Percentiles rank a stretch among this genome's conserved stretches.
phyloP scores from a whole-genome alignment of 148 eudicot genomes.

The Rhododendron mucronatum region DNA sequence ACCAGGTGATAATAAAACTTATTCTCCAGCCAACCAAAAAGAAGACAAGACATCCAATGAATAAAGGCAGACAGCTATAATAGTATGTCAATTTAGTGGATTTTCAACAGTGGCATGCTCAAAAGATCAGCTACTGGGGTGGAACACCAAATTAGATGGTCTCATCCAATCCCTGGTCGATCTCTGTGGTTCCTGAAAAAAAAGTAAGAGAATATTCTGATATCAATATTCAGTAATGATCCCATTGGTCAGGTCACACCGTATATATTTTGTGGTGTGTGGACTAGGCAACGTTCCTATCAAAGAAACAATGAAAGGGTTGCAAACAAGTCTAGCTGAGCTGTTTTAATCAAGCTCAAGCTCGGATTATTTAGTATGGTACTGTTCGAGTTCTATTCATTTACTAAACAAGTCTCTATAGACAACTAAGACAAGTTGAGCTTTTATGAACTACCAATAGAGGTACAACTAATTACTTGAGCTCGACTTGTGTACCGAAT shows the following conservation, averaged over 20 bases:
- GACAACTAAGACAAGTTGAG: too few species aligned
- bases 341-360: too few species aligned
- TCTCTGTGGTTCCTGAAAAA: neutral
- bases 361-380: too few species aligned
- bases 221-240: neutral
- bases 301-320: neutral
- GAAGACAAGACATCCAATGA: constrained; percentile 9
- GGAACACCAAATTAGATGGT: constrained; percentile 19
- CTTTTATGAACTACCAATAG: too few species aligned
- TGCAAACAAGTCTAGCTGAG: too few species aligned
- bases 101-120: constrained; percentile 11
- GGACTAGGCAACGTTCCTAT: neutral
- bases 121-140: constrained; percentile 16
- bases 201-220: neutral
- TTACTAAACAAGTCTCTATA: too few species aligned
- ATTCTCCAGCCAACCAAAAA: constrained; percentile 10
- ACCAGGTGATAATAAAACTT: neutral
- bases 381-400: too few species aligned
- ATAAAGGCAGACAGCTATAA: constrained; percentile 30
- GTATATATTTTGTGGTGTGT: neutral
- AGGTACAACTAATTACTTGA: neutral
- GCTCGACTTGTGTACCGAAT: neutral
- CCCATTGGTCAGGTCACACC: neutral
- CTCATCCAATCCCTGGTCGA: constrained; percentile 3
- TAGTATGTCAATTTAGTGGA: constrained; percentile 9